These are phyloP conservation scores for Escallonia herrerae DNA, from an alignment of 129 eudicot genomes.

Conservation along the genomic window DNA sequence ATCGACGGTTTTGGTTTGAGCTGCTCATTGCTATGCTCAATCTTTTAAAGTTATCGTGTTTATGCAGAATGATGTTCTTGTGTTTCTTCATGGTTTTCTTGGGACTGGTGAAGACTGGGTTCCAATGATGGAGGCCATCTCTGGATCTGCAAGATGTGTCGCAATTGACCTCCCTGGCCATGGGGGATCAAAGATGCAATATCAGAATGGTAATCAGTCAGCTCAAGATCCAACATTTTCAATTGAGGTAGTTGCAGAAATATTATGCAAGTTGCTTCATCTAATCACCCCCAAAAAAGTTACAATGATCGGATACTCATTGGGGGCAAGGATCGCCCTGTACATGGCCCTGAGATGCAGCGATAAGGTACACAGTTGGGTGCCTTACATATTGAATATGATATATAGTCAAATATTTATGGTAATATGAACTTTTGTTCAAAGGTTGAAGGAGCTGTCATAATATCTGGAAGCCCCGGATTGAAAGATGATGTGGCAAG, in stretches of 20 bases:
- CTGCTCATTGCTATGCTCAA: neutral
- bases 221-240: slow-evolving; percentile 32
- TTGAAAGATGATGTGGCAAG: slow-evolving; percentile 46
- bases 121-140: slow-evolving; percentile 77
- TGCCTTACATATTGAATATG: neutral
- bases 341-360: slow-evolving; percentile 61
- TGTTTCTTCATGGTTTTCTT: slow-evolving; percentile 93
- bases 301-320: slow-evolving; percentile 82
- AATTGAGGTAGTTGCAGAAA: slow-evolving; percentile 39
- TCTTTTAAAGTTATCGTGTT: neutral
- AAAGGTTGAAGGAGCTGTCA: slow-evolving; percentile 60
- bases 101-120: slow-evolving; percentile 87
- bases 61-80: slow-evolving; percentile 49
- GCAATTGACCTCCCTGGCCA: slow-evolving; percentile 94
- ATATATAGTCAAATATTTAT: neutral
- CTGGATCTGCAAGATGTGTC: slow-evolving; percentile 74
- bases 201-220: slow-evolving; percentile 8
- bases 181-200: slow-evolving; percentile 54
- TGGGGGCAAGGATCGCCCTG: slow-evolving; percentile 90
- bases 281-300: slow-evolving; percentile 44
- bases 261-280: slow-evolving; percentile 44
- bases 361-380: slow-evolving; percentile 43
- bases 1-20: neutral
- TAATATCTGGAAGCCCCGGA: slow-evolving; percentile 97
- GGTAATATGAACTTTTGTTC: neutral